Percentiles rank a stretch among this genome's conserved stretches.
phyloP scores from a whole-genome alignment of 345 rosid species.

The Pistacia integerrima region DNA sequence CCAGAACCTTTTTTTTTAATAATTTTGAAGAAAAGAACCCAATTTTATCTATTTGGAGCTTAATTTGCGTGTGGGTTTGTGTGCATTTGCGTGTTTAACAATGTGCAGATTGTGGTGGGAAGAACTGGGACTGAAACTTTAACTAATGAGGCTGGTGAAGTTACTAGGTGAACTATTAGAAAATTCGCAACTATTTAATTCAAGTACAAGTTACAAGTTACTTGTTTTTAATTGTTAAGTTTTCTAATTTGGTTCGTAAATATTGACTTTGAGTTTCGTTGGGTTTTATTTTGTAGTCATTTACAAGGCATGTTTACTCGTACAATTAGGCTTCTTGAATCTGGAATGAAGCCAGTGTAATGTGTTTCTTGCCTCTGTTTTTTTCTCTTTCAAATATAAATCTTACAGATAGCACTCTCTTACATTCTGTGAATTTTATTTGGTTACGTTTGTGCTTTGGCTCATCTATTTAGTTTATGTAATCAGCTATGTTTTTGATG shows the following conservation, averaged over 20 bases:
- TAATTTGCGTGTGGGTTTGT: not conserved
- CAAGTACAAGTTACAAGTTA: not conserved
- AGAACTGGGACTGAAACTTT: slow-evolving; percentile 90
- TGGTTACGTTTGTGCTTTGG: not conserved
- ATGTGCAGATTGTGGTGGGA: slow-evolving; percentile 84
- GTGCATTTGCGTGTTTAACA: not conserved
- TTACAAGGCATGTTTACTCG: slow-evolving; percentile 94
- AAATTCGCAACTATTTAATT: not conserved
- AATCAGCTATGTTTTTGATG: slow-evolving; percentile 85
- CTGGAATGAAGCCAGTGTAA: slow-evolving; percentile 97
- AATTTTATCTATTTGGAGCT: not conserved
- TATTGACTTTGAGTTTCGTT: not conserved
- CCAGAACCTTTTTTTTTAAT: not conserved
- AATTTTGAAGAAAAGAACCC: not conserved
- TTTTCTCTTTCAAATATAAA: slow-evolving; percentile 6
- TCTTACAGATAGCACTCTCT: not conserved
- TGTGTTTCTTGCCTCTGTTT: slow-evolving; percentile 20
- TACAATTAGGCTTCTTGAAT: slow-evolving; percentile 91
- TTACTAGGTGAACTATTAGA: slow-evolving; percentile 62
- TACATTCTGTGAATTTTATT: not conserved
- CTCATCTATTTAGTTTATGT: slow-evolving; percentile 8
- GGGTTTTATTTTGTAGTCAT: slow-evolving; percentile 50
- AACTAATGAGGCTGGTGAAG: slow-evolving; percentile 96
- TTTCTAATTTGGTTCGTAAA: not conserved
- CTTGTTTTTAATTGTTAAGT: not conserved